phyloP scores from a whole-genome alignment of 352 stramenopile genomes.

The Phytophthora macrochlamydospora region DNA sequence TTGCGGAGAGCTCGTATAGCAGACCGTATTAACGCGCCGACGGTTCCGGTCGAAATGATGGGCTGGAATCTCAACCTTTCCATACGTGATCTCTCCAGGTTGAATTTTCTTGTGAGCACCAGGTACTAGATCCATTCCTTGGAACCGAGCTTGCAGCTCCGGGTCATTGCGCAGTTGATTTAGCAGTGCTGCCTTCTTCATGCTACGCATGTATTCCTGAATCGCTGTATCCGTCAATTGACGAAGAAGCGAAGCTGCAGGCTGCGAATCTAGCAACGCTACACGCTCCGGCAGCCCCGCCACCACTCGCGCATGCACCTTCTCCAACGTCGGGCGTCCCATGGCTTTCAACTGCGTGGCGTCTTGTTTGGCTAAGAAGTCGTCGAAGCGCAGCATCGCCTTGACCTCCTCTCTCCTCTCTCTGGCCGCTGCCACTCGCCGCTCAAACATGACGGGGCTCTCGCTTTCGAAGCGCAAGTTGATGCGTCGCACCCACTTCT shows the following conservation, averaged over 20 bases:
- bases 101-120: slow-evolving; percentile 15
- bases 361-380: slow-evolving; percentile 88
- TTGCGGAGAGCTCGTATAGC: slow-evolving; percentile 65
- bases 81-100: slow-evolving; percentile 43
- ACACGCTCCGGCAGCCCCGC: slow-evolving; percentile 75
- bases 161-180: slow-evolving; percentile 60
- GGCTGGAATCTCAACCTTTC: slow-evolving; percentile 80
- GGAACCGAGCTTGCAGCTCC: slow-evolving; percentile 72
- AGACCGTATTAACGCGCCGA: slow-evolving; percentile 44
- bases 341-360: slow-evolving; percentile 77
- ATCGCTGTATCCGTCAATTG: slow-evolving; percentile 89
- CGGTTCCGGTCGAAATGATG: slow-evolving; percentile 69
- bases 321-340: slow-evolving; percentile 73
- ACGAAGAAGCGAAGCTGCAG: slow-evolving; percentile 67
- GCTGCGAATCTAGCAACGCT: slow-evolving; percentile 63
- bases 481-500: slow-evolving; percentile 90
- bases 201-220: slow-evolving; percentile 89
- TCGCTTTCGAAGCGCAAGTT: slow-evolving; percentile 93
- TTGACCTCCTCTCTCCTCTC: slow-evolving; percentile 78
- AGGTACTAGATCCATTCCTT: slow-evolving; percentile 66
- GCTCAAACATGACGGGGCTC: slow-evolving; percentile 68
- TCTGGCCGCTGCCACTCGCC: slow-evolving; percentile 70
- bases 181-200: slow-evolving; percentile 92
- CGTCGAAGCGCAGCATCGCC: slow-evolving; percentile 89
- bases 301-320: slow-evolving; percentile 86